A percentile compares a stretch with the other conserved stretches of the same genome.
phyloP scores from a whole-genome alignment of 176 grass and related monocot genomes.

The bread wheat (Triticum aestivum) region IWGSC_CS_RefSeq_v2.1 NC_057799.1:74372984-74373483 shows the following conservation, averaged over 20 bases:
- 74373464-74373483: too few relatives aligned
- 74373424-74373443: too few relatives aligned
- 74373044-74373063: too few relatives aligned
- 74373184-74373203: neutral
- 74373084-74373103: too few relatives aligned
- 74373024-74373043: neutral
- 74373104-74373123: too few relatives aligned
- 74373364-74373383: neutral
- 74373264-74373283: neutral
- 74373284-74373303: neutral
- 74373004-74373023: neutral
- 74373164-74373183: neutral
- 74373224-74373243: neutral
- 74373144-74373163: too few relatives aligned
- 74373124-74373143: too few relatives aligned
- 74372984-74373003: neutral
- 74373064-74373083: too few relatives aligned
- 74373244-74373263: neutral
- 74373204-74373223: neutral
- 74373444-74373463: neutral
- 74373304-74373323: neutral
- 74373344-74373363: neutral
- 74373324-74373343: neutral
- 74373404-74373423: neutral
- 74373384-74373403: neutral